Percentiles rank a stretch among this genome's conserved stretches.
phyloP scores from a whole-genome alignment of 306 rosid genomes.

The Leucaena leucocephala region DNA sequence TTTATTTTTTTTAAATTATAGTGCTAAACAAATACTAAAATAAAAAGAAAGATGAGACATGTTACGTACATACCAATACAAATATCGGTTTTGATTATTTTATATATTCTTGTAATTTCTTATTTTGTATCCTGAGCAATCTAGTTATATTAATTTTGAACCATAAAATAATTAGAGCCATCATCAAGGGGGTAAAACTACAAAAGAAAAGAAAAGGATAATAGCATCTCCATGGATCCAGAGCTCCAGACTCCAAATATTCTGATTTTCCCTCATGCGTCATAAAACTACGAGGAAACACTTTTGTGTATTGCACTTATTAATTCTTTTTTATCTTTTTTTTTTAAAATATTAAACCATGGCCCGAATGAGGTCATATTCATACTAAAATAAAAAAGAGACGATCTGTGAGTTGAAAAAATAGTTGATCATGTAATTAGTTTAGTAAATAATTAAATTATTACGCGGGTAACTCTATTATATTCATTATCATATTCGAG shows the following conservation, averaged over 20 bases:
- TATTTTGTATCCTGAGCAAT: too few species aligned
- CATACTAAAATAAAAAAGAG: not conserved
- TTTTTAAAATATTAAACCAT: not conserved
- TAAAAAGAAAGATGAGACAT: too few species aligned
- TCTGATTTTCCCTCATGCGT: not conserved
- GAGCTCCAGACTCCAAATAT: not conserved
- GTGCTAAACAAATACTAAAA: too few species aligned
- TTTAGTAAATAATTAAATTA: not conserved
- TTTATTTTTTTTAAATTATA: too few species aligned
- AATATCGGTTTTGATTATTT: too few species aligned
- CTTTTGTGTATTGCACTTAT: not conserved
- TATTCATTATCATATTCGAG: not conserved
- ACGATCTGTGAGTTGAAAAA: not conserved
- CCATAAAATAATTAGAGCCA: too few species aligned
- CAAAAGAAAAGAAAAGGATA: not conserved
- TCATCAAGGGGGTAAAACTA: too few species aligned
- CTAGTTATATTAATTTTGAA: too few species aligned
- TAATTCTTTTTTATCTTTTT: not conserved
- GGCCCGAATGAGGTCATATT: not conserved
- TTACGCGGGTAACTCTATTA: not conserved
- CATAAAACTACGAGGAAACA: not conserved
- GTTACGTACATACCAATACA: too few species aligned
- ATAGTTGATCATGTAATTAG: not conserved
- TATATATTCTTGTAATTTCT: too few species aligned
- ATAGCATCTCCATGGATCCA: not conserved